Conservation (phyloP, 1,284 basidiomycete species). For the Cerrena zonata region DNA sequence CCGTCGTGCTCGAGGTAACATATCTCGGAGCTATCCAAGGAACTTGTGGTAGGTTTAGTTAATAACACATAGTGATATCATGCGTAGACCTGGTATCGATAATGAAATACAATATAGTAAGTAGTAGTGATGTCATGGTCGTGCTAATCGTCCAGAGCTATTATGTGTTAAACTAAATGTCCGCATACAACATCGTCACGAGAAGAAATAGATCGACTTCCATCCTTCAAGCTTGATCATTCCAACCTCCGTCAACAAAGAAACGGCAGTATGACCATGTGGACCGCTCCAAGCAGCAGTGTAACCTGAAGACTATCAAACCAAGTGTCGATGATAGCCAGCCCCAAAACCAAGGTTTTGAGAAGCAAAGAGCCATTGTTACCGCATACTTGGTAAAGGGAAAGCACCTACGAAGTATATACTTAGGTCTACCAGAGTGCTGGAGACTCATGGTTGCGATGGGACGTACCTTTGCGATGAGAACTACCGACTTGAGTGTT, state of each 20-base stretch:
- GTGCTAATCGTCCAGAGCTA: too few relatives aligned
- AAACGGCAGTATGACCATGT: conserved; percentile 27
- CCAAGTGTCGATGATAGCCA: conserved; percentile 43
- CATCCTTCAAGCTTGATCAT: too few relatives aligned
- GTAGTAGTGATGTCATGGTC: too few relatives aligned
- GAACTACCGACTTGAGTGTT: conserved; percentile 26
- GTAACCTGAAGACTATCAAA: conserved; percentile 36
- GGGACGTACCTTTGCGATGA: conserved; percentile 41
- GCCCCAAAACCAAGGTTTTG: conserved; percentile 25
- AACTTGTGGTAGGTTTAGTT: too few relatives aligned
- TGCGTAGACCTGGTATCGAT: too few relatives aligned
- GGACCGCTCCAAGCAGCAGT: conserved; percentile 33
- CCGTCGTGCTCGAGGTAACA: too few relatives aligned
- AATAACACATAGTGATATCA: too few relatives aligned
- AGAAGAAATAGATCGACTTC: too few relatives aligned
- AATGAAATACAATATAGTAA: too few relatives aligned
- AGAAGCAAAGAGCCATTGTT: conserved; percentile 12
- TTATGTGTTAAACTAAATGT: too few relatives aligned
- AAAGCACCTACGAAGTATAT: conserved; percentile 23
- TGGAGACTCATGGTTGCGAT: conserved; percentile 7
- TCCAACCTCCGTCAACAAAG: neutral
- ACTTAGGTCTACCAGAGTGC: neutral
- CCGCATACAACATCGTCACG: too few relatives aligned
- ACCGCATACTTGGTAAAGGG: conserved; percentile 30
- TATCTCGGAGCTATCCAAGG: too few relatives aligned